Conservation (phyloP, 176 grass and related monocot species). For the barley (Hordeum vulgare) region MorexV3_pseudomolecules_assembly NC_058524.1:608907424-608907923, state of each 20-base stretch:
- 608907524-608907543: too few relatives aligned
- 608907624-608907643: too few relatives aligned
- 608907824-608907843: neutral
- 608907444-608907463: neutral
- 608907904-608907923: neutral
- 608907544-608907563: too few relatives aligned
- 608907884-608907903: slow-evolving; percentile 11
- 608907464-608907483: neutral
- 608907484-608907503: too few relatives aligned
- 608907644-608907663: too few relatives aligned
- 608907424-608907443: neutral
- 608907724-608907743: neutral
- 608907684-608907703: neutral
- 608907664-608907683: neutral
- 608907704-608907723: neutral
- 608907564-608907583: too few relatives aligned
- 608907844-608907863: neutral
- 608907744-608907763: neutral
- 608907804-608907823: neutral
- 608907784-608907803: neutral
- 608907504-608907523: too few relatives aligned
- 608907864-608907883: neutral
- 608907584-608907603: too few relatives aligned
- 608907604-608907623: too few relatives aligned
- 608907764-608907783: neutral